These are phyloP conservation scores for Magnaporthiopsis rhizophila DNA, from an alignment of 2,329 filamentous ascomycete species.

Conservation along the genomic window DNA sequence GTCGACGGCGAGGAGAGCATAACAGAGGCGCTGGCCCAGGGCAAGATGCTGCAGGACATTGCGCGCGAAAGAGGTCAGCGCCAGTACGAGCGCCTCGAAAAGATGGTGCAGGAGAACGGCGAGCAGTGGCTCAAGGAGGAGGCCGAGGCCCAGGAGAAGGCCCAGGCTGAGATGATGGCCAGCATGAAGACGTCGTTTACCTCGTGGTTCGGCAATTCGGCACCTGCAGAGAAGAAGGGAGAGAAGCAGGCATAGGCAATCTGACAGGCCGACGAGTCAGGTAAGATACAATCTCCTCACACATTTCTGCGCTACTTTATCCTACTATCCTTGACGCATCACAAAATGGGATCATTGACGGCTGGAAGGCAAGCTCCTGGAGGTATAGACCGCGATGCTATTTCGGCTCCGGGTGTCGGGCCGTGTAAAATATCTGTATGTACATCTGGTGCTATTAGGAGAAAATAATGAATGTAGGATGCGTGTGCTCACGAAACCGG, in stretches of 20 bases:
- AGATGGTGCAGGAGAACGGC: slow-evolving; percentile 86
- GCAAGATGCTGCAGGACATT: slow-evolving; percentile 95
- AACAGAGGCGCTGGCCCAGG: slow-evolving; percentile 73
- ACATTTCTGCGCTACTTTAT: background rate
- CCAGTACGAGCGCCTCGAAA: slow-evolving; percentile 83
- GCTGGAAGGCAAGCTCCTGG: background rate
- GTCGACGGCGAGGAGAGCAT: slow-evolving; percentile 62
- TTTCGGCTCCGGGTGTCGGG: background rate
- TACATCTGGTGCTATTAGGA: too few species aligned
- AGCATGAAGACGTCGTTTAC: slow-evolving; percentile 78
- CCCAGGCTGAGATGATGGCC: slow-evolving; percentile 83
- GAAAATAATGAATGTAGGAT: too few species aligned
- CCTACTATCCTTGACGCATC: slow-evolving; percentile 2
- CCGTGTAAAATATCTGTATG: background rate
- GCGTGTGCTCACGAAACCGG: too few species aligned
- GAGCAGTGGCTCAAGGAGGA: slow-evolving; percentile 96
- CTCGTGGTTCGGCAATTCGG: slow-evolving; percentile 37
- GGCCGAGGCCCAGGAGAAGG: slow-evolving; percentile 78
- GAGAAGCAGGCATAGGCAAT: slow-evolving; percentile 8
- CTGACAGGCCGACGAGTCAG: too few species aligned
- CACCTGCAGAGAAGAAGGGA: slow-evolving; percentile 12
- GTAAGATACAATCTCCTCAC: background rate
- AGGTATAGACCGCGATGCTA: background rate
- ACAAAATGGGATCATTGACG: background rate
- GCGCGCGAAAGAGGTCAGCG: slow-evolving; percentile 85